phyloP scores from a whole-genome alignment of 1,284 basidiomycete species.

The Irpex sp. region DNA sequence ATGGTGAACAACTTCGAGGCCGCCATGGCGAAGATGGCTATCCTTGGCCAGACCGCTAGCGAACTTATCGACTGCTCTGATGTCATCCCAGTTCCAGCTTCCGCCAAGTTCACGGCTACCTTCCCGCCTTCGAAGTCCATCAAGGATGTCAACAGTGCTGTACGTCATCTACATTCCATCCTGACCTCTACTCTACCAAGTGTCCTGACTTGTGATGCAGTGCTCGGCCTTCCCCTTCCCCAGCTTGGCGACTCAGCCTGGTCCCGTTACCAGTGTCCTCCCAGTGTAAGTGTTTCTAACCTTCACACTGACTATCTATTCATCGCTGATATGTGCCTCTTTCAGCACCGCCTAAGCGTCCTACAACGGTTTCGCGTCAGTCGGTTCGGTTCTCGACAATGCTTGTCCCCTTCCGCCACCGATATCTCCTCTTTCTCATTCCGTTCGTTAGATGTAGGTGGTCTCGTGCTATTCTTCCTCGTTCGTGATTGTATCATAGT shows the following conservation, averaged over 20 bases:
- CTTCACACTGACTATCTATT: neutral
- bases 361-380: neutral
- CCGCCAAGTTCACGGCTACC: slow-evolving; percentile 15
- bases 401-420: neutral
- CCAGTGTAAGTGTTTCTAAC: slow-evolving; percentile 4
- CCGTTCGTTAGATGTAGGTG: neutral
- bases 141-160: slow-evolving; percentile 33
- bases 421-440: neutral
- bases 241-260: slow-evolving; percentile 2
- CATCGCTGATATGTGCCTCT: neutral
- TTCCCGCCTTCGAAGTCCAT: slow-evolving; percentile 32
- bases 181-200: neutral
- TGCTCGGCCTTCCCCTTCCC: slow-evolving; percentile 9
- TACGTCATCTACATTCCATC: slow-evolving; percentile 1
- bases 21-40: slow-evolving; percentile 29
- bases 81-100: slow-evolving; percentile 10
- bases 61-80: slow-evolving; percentile 24
- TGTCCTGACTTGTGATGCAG: neutral
- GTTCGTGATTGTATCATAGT: neutral
- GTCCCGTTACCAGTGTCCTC: slow-evolving; percentile 2
- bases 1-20: slow-evolving; percentile 21
- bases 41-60: slow-evolving; percentile 27
- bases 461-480: neutral
- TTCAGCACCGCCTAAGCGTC: neutral
- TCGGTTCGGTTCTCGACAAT: neutral